phyloP scores from a whole-genome alignment of 495 filamentous ascomycete species.

The Penicillium malachiteum region DNA sequence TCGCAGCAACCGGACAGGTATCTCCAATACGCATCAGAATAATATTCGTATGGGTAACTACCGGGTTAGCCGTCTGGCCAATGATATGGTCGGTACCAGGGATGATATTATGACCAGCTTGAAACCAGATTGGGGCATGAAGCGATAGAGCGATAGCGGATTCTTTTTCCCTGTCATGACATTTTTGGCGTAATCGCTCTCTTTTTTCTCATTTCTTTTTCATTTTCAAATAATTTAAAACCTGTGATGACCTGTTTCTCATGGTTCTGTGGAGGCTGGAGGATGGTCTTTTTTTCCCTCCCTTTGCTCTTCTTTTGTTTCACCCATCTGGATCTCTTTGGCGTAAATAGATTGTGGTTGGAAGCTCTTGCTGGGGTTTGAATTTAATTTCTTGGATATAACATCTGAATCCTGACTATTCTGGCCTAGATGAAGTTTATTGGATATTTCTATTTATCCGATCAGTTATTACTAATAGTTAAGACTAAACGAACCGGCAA shows the following conservation, averaged over 20 bases:
- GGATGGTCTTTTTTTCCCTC: constrained; percentile 6
- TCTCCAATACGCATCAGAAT: constrained; percentile 66
- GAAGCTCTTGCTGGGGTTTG: constrained; percentile 1
- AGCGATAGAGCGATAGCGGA: constrained; percentile 6
- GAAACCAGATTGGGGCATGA: constrained; percentile 77
- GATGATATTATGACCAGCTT: constrained; percentile 67
- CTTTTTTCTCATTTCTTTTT: background rate
- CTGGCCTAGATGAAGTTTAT: background rate
- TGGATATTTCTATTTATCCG: too few species aligned
- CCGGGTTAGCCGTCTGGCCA: constrained; percentile 81
- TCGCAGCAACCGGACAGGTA: constrained; percentile 77
- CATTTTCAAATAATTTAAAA: constrained; percentile 2
- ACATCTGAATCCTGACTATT: too few species aligned
- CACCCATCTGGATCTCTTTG: constrained; percentile 20
- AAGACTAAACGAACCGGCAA: too few species aligned
- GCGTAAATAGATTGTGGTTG: constrained; percentile 31
- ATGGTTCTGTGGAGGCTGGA: constrained; percentile 15
- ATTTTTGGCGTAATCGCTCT: background rate
- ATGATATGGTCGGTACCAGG: constrained; percentile 78
- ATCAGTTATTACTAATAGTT: too few species aligned
- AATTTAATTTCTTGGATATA: too few species aligned
- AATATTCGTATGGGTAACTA: constrained; percentile 89
- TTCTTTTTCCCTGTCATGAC: constrained; percentile 26
- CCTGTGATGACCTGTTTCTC: constrained; percentile 34
- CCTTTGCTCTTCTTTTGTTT: constrained; percentile 12